phyloP scores from a whole-genome alignment of 73 alveolate genomes.

The Paraurostyla sp. region DNA sequence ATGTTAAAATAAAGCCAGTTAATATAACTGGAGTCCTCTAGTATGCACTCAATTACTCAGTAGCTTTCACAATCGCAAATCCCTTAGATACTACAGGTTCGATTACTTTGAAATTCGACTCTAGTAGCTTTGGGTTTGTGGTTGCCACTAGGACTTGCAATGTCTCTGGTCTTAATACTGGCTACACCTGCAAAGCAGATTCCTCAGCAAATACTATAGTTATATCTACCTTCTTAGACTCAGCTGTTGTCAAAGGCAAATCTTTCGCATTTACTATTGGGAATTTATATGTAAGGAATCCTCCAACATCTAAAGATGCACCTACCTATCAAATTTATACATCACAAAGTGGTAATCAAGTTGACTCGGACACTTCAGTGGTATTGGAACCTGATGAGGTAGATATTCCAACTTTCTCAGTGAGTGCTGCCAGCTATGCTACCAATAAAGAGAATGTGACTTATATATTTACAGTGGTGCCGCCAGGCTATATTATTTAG shows the following conservation, averaged over 20 bases:
- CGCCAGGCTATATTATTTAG: not conserved
- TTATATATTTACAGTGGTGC: not conserved
- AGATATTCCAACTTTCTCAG: not conserved
- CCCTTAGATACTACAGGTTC: slow-evolving; percentile 20
- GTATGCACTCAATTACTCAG: slow-evolving; percentile 1
- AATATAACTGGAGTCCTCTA: not conserved
- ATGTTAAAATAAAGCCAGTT: not conserved
- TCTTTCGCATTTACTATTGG: slow-evolving; percentile 44
- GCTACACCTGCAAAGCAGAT: slow-evolving; percentile 6
- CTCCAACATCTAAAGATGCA: slow-evolving; percentile 49
- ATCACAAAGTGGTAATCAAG: not conserved
- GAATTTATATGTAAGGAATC: slow-evolving; percentile 51
- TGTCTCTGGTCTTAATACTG: not conserved
- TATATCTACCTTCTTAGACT: not conserved
- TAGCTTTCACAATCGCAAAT: slow-evolving; percentile 22
- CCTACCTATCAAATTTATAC: slow-evolving; percentile 43
- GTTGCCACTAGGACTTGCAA: slow-evolving; percentile 7
- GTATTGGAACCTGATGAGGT: not conserved
- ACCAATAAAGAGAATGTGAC: slow-evolving; percentile 22
- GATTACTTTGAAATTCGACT: slow-evolving; percentile 24
- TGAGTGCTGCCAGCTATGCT: not conserved
- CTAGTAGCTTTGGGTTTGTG: not conserved
- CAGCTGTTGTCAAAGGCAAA: not conserved
- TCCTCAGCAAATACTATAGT: not conserved
- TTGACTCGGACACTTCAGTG: slow-evolving; percentile 37